Evolutionary conservation across 2,329 filamentous ascomycete genomes (phyloP).

Genomic region (Colletotrichum simmondsii): DNA sequence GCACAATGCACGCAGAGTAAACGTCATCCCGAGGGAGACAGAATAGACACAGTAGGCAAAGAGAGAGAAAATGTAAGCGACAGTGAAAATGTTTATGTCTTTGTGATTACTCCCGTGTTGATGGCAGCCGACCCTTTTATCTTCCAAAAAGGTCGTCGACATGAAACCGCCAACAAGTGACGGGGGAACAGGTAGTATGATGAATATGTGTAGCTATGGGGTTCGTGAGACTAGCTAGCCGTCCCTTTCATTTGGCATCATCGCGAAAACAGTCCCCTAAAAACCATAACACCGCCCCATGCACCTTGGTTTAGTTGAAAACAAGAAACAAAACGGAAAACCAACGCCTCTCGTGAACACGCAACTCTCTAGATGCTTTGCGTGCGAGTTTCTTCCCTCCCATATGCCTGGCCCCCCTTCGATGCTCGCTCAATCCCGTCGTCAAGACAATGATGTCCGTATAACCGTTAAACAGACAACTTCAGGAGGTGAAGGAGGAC

Average conservation of each 20-base stretch:
- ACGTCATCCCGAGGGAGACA: not conserved
- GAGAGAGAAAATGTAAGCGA: not conserved
- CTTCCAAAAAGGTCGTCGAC: not conserved
- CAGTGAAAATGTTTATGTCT: not conserved
- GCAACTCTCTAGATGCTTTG: constrained; percentile 21
- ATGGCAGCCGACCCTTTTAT: not conserved
- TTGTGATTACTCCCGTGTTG: constrained; percentile 13
- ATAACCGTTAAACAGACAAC: constrained; percentile 19
- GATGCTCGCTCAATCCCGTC: constrained; percentile 31
- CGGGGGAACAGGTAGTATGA: constrained; percentile 5
- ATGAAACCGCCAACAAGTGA: constrained; percentile 7
- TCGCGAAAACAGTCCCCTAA: constrained; percentile 32
- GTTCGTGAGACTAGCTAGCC: constrained; percentile 33
- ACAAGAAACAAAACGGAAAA: not conserved
- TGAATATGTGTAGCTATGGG: constrained; percentile 30
- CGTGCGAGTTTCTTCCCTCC: constrained; percentile 6
- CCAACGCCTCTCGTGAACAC: constrained; percentile 30
- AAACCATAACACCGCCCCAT: constrained; percentile 31
- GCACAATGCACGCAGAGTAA: not conserved
- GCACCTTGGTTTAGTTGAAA: constrained; percentile 24
- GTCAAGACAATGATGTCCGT: constrained; percentile 14
- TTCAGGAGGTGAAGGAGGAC: not conserved
- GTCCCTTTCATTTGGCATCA: constrained; percentile 29
- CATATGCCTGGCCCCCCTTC: not conserved
- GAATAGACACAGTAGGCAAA: too few relatives aligned